phyloP scores from a whole-genome alignment of 1,139 yeast genomes.

The Diutina scorzettiae region DNA sequence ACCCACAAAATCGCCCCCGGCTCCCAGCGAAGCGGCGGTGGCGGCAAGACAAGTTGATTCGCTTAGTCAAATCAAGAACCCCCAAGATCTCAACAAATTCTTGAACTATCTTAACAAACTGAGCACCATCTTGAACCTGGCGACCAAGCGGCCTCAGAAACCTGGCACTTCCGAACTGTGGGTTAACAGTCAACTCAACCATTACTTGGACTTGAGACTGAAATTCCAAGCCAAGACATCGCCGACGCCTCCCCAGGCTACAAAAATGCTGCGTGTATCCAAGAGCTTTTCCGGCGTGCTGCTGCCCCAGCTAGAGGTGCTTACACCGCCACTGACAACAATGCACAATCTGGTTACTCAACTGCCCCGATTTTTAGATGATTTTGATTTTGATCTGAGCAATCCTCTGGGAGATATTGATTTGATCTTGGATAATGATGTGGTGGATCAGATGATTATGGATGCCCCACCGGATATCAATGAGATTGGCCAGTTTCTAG shows the following conservation, averaged over 20 bases:
- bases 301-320: neutral
- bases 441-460: conserved; percentile 3
- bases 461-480: neutral
- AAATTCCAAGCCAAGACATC: conserved; percentile 8
- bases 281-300: neutral
- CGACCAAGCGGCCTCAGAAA: conserved; percentile 19
- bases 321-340: neutral
- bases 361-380: conserved; percentile 1
- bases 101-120: conserved; percentile 29
- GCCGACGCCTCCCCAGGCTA: neutral
- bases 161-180: conserved; percentile 11
- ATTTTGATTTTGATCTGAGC: neutral
- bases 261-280: neutral
- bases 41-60: conserved; percentile 15
- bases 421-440: conserved; percentile 2
- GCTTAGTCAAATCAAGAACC: conserved; percentile 28
- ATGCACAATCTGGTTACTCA: neutral
- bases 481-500: neutral
- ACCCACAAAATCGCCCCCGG: conserved; percentile 7
- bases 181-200: conserved; percentile 25
- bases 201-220: conserved; percentile 20
- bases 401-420: conserved; percentile 5
- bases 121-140: conserved; percentile 29
- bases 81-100: conserved; percentile 32
- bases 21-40: neutral